These are phyloP conservation scores for Trichopus zeylanicus DNA, from an alignment of 116 monocot species.

Conservation along the genomic window DNA sequence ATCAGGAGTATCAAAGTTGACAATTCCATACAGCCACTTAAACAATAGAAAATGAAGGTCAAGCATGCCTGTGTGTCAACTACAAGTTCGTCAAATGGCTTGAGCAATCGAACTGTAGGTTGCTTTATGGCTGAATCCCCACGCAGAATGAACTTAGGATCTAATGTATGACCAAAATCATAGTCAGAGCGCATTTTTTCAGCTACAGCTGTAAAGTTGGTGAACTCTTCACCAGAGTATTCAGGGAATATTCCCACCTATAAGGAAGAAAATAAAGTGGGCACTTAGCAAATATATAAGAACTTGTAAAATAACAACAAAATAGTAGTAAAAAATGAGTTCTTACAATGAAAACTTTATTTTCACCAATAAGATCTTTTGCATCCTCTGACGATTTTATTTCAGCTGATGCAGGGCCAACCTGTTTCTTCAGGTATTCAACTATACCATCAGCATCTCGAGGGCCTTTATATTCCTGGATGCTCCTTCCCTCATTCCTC, in stretches of 20 bases:
- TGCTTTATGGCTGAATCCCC: constrained; percentile 45
- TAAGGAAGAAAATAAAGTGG: not conserved
- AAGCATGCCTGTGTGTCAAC: constrained; percentile 64
- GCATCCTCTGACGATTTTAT: constrained; percentile 66
- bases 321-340: not conserved
- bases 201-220: constrained; percentile 56
- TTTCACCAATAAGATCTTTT: constrained; percentile 30
- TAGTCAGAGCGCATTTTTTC: constrained; percentile 81
- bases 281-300: not conserved
- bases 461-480: constrained; percentile 87
- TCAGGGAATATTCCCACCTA: constrained; percentile 85
- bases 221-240: constrained; percentile 70
- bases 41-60: not conserved
- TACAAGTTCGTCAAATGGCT: constrained; percentile 90
- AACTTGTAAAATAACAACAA: not conserved
- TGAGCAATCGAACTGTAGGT: constrained; percentile 76
- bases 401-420: constrained; percentile 72
- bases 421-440: constrained; percentile 79
- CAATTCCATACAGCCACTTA: not conserved
- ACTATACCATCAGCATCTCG: constrained; percentile 86
- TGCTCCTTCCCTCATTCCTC: constrained; percentile 57
- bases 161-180: constrained; percentile 73
- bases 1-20: not conserved
- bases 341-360: constrained; percentile 79
- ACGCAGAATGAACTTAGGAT: constrained; percentile 72